Conservation (phyloP, 2,329 filamentous ascomycete genomes). For the Blumeria graminis region DNA sequence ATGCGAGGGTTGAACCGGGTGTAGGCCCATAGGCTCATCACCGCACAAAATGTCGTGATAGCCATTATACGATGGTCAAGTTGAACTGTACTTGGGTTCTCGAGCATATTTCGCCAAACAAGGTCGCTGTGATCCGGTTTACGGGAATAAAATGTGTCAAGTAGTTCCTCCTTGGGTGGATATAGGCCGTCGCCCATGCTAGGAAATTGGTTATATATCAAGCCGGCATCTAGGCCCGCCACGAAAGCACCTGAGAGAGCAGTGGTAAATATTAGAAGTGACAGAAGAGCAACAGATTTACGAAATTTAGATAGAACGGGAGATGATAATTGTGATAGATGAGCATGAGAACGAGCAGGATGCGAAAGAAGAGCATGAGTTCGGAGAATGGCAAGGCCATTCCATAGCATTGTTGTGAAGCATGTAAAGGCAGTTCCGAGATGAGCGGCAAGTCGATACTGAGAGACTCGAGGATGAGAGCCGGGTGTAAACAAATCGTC, state of each 20-base stretch:
- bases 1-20: conserved; percentile 38
- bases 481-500: conserved; percentile 88
- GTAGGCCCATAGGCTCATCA: conserved; percentile 63
- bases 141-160: conserved; percentile 65
- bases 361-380: conserved; percentile 46
- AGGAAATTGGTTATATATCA: conserved; percentile 98
- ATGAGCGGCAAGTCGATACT: conserved; percentile 81
- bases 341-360: conserved; percentile 34
- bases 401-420: conserved; percentile 85
- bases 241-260: conserved; percentile 87
- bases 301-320: conserved; percentile 52
- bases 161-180: conserved; percentile 63
- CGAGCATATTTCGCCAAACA: conserved; percentile 92
- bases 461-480: conserved; percentile 73
- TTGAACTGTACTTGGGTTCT: conserved; percentile 90
- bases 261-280: conserved; percentile 60
- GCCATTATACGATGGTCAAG: conserved; percentile 87
- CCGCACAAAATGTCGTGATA: conserved; percentile 61
- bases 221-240: conserved; percentile 78
- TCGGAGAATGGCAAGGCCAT: conserved; percentile 64
- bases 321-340: conserved; percentile 35
- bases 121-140: conserved; percentile 56
- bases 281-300: conserved; percentile 43
- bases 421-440: conserved; percentile 76
- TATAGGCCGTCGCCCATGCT: conserved; percentile 72